These are phyloP conservation scores for Cladosporium colombiae DNA, from an alignment of 2,329 filamentous ascomycete genomes.

Conservation along the genomic window DNA sequence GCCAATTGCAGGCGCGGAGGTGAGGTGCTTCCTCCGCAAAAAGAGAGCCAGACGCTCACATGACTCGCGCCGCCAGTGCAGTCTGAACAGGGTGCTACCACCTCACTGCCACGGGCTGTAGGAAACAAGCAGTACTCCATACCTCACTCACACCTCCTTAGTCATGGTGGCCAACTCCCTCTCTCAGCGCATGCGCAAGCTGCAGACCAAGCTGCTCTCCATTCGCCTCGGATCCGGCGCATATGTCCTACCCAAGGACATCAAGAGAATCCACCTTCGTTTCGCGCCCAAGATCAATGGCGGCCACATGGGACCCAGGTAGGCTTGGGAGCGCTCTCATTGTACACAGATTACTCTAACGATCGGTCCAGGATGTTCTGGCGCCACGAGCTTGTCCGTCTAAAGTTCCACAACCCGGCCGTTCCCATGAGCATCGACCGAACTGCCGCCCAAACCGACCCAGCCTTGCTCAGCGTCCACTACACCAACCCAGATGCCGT, in stretches of 20 bases:
- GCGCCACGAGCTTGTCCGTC: conserved; percentile 74
- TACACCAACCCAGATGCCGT: conserved; percentile 44
- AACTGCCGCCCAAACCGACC: conserved; percentile 56
- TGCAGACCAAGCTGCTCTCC: conserved; percentile 71
- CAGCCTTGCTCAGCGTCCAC: conserved; percentile 67
- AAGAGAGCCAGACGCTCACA: not conserved
- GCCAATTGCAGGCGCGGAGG: conserved; percentile 1
- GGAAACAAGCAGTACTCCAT: conserved; percentile 49
- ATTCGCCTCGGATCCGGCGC: conserved; percentile 83
- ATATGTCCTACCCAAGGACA: conserved; percentile 72
- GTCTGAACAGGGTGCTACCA: not conserved
- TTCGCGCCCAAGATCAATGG: conserved; percentile 64
- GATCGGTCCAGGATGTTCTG: conserved; percentile 74
- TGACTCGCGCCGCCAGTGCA: conserved; percentile 20
- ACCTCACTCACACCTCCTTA: conserved; percentile 25
- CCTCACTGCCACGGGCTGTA: not conserved
- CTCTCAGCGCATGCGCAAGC: conserved; percentile 69
- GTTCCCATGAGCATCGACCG: conserved; percentile 81
- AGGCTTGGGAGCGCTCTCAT: conserved; percentile 24
- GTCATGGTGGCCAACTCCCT: conserved; percentile 13
- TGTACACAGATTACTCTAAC: conserved; percentile 27
- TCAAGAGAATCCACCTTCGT: conserved; percentile 73
- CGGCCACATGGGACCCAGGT: conserved; percentile 75
- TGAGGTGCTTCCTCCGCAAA: conserved; percentile 13
- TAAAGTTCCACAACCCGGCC: conserved; percentile 93